Evolutionary conservation across 73 alveolate species (phyloP).

Genomic region (Durusdinium trenchii): DNA sequence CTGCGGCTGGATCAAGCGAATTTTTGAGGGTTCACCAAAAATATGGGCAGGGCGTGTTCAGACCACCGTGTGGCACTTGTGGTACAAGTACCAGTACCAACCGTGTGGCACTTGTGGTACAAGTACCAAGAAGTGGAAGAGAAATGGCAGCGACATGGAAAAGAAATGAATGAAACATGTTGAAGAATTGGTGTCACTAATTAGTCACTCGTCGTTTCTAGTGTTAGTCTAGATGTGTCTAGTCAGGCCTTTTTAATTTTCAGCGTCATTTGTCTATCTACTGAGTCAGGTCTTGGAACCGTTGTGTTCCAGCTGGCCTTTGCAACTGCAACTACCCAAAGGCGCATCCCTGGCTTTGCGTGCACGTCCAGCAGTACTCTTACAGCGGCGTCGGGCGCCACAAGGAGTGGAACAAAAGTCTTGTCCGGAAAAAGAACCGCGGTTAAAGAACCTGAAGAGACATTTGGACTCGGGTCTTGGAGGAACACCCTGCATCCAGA

Average conservation of each 20-base stretch:
- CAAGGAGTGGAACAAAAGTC: constrained; percentile 9
- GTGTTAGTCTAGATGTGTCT: background rate
- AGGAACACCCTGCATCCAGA: constrained; percentile 36
- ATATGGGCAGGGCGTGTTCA: background rate
- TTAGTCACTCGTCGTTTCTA: background rate
- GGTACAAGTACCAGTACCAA: background rate
- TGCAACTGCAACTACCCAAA: constrained; percentile 32
- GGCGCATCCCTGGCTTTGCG: background rate
- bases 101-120: background rate
- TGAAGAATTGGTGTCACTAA: background rate
- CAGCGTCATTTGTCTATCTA: background rate
- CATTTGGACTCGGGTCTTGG: background rate
- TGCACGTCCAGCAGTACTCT: constrained; percentile 11
- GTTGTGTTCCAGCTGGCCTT: constrained; percentile 24
- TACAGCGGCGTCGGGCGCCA: constrained; percentile 15
- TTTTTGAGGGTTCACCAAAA: background rate
- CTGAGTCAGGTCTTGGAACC: constrained; percentile 37
- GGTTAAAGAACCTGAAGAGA: background rate
- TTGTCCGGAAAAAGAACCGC: background rate
- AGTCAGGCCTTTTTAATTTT: background rate
- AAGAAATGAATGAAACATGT: too few relatives aligned
- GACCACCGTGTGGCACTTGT: background rate
- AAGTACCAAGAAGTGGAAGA: too few relatives aligned
- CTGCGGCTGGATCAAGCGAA: background rate
- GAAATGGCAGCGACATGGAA: too few relatives aligned